Base-by-base conservation (phyloP, 345 rosid genomes). In the Firmiana major region DNA sequence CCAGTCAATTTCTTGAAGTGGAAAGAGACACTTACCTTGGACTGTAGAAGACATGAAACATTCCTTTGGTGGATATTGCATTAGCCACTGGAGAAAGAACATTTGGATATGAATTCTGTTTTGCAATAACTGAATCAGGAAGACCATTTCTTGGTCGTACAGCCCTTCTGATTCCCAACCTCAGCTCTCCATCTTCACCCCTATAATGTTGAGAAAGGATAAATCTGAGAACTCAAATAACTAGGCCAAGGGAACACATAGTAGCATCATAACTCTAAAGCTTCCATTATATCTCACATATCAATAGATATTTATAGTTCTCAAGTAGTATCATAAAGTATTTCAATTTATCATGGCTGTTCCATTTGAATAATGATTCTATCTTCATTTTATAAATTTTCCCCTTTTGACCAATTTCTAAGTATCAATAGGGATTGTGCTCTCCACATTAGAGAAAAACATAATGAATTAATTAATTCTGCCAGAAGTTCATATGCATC, bases 91-190 rank as follows among this genome's bases (percentile, higher is more conserved):
- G 77, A 34, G 97, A 88, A 59, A 94, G 92, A 80, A 87, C 77
- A 70, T 74, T 79, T 4, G 86, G 83, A 74, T 65, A 79, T 4
- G 92, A 86, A 78, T 82, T 89, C 78, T 83, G 91, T 80, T 91
- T 86, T 70, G 86, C 77, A 60, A 84, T 63, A 77, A 88, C 68
- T 34, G 96, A 86, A 78, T 84, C 90, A 73, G 97, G 98, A 86
- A 92, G 91, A 84, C 80, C 79, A 19, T 84, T 79, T 86, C 92
- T 92, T 17, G 87, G 87, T 78, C 91, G 98, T 63, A 87, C 81
- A 55, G 97, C 97, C 84, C 99, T 87, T 82, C 99, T 85, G 36
- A 96, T 88, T 73, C 99, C 99, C 22, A 96, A 79, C 71, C 99
- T 92, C 81, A 96, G 78, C 63, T 89, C 94, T 75, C 97, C 99